These are phyloP conservation scores for Russula compacta DNA, from an alignment of 768 basidiomycete species.

Conservation along the genomic window DNA sequence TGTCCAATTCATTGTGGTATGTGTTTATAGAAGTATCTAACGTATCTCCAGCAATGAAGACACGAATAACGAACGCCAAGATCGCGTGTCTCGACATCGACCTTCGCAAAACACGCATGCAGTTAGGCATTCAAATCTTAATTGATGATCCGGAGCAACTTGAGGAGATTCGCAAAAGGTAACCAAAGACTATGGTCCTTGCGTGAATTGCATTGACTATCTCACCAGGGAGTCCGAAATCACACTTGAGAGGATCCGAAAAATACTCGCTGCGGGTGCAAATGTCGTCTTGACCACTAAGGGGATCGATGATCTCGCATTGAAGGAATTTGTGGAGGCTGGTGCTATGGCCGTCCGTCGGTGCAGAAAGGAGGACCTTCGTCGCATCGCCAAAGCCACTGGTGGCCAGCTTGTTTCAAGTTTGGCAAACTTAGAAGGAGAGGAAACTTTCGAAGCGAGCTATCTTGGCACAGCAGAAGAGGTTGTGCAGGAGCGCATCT, in stretches of 20 bases:
- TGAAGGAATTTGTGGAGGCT: slow-evolving; percentile 98
- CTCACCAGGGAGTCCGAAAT: slow-evolving; percentile 81
- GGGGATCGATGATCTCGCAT: slow-evolving; percentile 94
- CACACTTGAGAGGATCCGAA: slow-evolving; percentile 88
- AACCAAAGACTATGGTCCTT: slow-evolving; percentile 17
- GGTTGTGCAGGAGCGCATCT: slow-evolving; percentile 92
- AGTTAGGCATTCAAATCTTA: slow-evolving; percentile 93
- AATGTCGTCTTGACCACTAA: slow-evolving; percentile 97
- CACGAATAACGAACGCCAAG: slow-evolving; percentile 84
- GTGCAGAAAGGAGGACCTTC: slow-evolving; percentile 95
- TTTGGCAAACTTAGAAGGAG: slow-evolving; percentile 93
- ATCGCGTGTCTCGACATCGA: slow-evolving; percentile 99
- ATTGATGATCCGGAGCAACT: slow-evolving; percentile 95
- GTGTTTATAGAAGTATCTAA: background rate
- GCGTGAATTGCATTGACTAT: slow-evolving; percentile 2
- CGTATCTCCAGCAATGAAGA: slow-evolving; percentile 80
- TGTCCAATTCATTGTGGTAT: slow-evolving; percentile 18
- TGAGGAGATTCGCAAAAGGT: slow-evolving; percentile 94
- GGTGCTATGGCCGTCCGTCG: slow-evolving; percentile 98
- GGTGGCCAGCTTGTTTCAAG: slow-evolving; percentile 90
- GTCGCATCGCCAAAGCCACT: slow-evolving; percentile 94
- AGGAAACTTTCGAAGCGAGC: slow-evolving; percentile 92
- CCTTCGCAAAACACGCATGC: slow-evolving; percentile 93
- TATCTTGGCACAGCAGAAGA: slow-evolving; percentile 91
- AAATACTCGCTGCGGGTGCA: slow-evolving; percentile 91